phyloP scores from a whole-genome alignment of 2,329 filamentous ascomycete species.

The Coniochaeta prunicola region DNA sequence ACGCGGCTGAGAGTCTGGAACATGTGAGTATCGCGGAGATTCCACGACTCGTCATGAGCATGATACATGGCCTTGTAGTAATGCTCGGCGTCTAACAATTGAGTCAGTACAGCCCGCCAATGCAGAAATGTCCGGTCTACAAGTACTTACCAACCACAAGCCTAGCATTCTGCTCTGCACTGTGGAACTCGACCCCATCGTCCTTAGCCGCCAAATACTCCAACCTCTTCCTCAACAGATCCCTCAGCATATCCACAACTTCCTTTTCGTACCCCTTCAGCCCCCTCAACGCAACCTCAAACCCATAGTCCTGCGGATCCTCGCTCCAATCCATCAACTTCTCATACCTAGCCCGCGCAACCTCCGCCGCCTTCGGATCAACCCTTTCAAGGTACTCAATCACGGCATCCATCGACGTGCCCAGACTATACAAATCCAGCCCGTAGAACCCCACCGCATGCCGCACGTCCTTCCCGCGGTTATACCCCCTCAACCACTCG shows the following conservation, averaged over 20 bases:
- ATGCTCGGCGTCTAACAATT: constrained; percentile 31
- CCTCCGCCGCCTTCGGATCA: constrained; percentile 32
- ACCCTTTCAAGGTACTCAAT: constrained; percentile 39
- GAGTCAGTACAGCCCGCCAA: neutral
- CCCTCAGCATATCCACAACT: constrained; percentile 35
- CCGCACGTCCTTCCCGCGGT: constrained; percentile 15
- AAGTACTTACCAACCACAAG: constrained; percentile 26
- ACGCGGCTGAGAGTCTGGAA: constrained; percentile 37
- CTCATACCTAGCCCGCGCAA: constrained; percentile 35
- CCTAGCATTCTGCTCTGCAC: constrained; percentile 41
- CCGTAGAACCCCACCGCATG: constrained; percentile 35
- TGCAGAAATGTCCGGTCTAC: neutral
- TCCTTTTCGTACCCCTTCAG: constrained; percentile 36
- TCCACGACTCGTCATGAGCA: constrained; percentile 40
- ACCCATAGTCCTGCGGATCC: constrained; percentile 40
- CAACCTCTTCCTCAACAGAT: constrained; percentile 32
- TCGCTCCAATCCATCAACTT: constrained; percentile 40
- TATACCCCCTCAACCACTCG: constrained; percentile 41
- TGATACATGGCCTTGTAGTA: constrained; percentile 48
- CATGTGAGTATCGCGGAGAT: constrained; percentile 44
- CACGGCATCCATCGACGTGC: constrained; percentile 34
- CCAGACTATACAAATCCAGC: constrained; percentile 44
- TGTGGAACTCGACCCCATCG: constrained; percentile 39
- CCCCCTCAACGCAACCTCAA: constrained; percentile 25
- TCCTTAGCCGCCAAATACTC: constrained; percentile 24